phyloP scores from a whole-genome alignment of 192 early-diverging fungal genomes.

The Umbelopsis sp. region DNA sequence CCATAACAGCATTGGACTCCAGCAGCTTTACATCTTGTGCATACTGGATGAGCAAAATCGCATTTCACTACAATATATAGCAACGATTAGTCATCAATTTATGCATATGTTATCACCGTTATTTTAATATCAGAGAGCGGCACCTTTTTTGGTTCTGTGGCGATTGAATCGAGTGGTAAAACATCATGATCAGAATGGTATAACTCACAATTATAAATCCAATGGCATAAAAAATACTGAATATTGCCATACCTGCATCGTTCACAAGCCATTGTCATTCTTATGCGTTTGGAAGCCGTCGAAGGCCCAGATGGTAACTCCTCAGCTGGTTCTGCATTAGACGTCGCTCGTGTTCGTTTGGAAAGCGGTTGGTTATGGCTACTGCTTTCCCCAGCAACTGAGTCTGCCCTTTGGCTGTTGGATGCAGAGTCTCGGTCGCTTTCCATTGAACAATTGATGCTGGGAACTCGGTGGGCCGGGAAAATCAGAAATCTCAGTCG shows the following conservation, averaged over 20 bases:
- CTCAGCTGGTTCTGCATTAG: slow-evolving; percentile 5
- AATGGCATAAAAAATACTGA: not conserved
- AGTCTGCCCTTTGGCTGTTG: not conserved
- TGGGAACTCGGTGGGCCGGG: not conserved
- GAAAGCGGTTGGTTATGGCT: not conserved
- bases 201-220: too few species aligned
- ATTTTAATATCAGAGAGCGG: not conserved
- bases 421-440: slow-evolving; percentile 16
- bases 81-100: not conserved
- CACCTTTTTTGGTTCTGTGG: slow-evolving; percentile 20
- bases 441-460: not conserved
- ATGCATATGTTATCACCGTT: too few species aligned
- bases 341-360: slow-evolving; percentile 9
- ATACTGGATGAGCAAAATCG: slow-evolving; percentile 21
- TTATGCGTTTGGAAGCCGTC: slow-evolving; percentile 36
- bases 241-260: slow-evolving; percentile 38
- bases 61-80: slow-evolving; percentile 6
- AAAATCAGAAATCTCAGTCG: not conserved
- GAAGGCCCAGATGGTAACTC: slow-evolving; percentile 1
- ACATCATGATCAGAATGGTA: too few species aligned
- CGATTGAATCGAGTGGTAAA: not conserved
- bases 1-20: slow-evolving; percentile 35
- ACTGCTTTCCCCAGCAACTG: not conserved
- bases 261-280: slow-evolving; percentile 47
- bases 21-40: slow-evolving; percentile 1